Conservation (phyloP, 306 rosid genomes). For the Quercus dentata region DNA sequence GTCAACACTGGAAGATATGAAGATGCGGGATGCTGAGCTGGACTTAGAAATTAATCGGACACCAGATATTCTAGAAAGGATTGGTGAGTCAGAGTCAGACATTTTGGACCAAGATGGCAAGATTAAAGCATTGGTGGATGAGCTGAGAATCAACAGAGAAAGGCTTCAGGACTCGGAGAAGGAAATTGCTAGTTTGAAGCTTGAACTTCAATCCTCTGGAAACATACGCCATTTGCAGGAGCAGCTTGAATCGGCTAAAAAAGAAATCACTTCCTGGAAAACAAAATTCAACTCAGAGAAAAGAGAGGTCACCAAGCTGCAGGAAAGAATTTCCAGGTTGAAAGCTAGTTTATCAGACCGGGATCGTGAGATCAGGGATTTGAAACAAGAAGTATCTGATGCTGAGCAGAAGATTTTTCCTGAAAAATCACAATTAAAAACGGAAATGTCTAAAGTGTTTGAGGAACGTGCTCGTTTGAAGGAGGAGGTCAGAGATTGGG, state of each 20-base stretch:
- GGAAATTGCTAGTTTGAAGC: slow-evolving; percentile 54
- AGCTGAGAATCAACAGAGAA: slow-evolving; percentile 52
- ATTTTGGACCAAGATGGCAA: slow-evolving; percentile 28
- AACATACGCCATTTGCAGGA: slow-evolving; percentile 49
- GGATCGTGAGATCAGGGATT: slow-evolving; percentile 73
- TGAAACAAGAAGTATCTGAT: slow-evolving; percentile 84
- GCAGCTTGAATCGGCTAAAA: slow-evolving; percentile 60
- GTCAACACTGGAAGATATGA: slow-evolving; percentile 19
- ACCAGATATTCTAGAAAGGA: slow-evolving; percentile 26
- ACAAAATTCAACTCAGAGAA: slow-evolving; percentile 66
- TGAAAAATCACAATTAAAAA: slow-evolving; percentile 76
- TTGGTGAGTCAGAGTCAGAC: slow-evolving; percentile 22
- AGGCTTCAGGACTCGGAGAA: slow-evolving; percentile 56
- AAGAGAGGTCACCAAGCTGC: slow-evolving; percentile 71
- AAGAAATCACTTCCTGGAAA: slow-evolving; percentile 63
- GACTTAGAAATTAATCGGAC: slow-evolving; percentile 17
- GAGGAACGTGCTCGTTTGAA: slow-evolving; percentile 41
- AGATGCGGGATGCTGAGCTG: slow-evolving; percentile 12
- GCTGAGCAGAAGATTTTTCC: slow-evolving; percentile 97
- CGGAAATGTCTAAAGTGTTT: slow-evolving; percentile 58
- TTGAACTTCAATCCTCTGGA: slow-evolving; percentile 50
- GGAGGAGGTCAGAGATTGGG: slow-evolving; percentile 67
- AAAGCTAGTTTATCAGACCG: slow-evolving; percentile 75
- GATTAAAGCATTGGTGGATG: slow-evolving; percentile 38
- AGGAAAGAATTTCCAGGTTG: slow-evolving; percentile 65